Evolutionary conservation across 108 stramenopile genomes (phyloP), one percentile per base, ranked within the genome.

Genomic region (Cyclostephanos invisitatus): DNA sequence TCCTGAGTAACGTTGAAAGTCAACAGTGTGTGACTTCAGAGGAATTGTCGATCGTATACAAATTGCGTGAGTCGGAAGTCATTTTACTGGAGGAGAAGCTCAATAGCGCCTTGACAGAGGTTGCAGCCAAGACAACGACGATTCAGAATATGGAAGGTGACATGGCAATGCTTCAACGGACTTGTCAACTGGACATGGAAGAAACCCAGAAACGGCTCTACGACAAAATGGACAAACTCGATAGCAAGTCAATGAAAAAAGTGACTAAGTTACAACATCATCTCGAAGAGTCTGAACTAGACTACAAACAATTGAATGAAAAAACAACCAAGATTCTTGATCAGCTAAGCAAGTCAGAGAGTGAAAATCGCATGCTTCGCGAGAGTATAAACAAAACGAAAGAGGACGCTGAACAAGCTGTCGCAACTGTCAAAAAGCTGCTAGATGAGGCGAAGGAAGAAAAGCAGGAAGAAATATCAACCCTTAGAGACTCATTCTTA

Each of bases 71-170:
- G 51, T 53, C 51, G 51, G 51, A 53, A 53, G 51, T 53, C 22
- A 18, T 24, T 7, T 53, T 53, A 14, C 51, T 53, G 51, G 51
- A 53, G 24, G 51, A 53, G 51, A 53, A 53, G 51, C 51, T 53
- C 14, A 21, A 24, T 32, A 37, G 38, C 11, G 54, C 68, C 35
- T 35, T 28, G 35, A 37, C n/a, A 25, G 56, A 35, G 55, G 36
- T 58, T 5, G 32, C 56, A 38, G 70, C 17, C 60, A 61, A 40
- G 18, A 37, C 54, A 61, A 22, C 47, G 1, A 66, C 65, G 36
- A 67, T 74, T 37, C 54, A 67, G 46, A 65, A 38, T 25, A 21
- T 67, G 12, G 64, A 74, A 20, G 15, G 58, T 56, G 64, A 67
- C 24, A 56, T 74, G 40, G 64, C 50, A 42, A 57, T 27, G 3